Base-by-base conservation (phyloP, 1,284 basidiomycete species). In the Boletellus dicymbophilus region DNA sequence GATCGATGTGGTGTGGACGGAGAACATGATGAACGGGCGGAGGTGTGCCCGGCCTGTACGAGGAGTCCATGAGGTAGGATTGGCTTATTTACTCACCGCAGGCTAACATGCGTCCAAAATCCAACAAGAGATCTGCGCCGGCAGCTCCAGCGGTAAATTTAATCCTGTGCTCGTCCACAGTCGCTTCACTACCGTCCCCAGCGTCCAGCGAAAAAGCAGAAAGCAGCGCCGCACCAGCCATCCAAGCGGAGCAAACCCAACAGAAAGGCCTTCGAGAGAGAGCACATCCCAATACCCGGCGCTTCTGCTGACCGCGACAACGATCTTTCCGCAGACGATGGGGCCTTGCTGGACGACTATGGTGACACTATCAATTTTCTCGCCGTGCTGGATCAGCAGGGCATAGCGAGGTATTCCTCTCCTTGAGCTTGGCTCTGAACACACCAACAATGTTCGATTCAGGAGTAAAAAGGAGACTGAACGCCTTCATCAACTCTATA, bases 391-490 rank as follows among this genome's bases (percentile, higher is more conserved):
- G 88, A 93, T 66, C 76, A 78, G 52, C 82, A 80, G 56, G 85
- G 80, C 16, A 89, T 93, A 50, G 74, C 87, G 51, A 81, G 84
- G 90, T 87, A 62, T 48, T 79, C 62, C 4, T 15, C 39, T 38
- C 33, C 23, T 54, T 39, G 34, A 34, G 25, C 31, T n/a, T 42
- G n/a, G 39, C 46, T 25, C 53, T 22, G 49, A 26, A 40, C 16
- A 41, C 25, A n/a, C 37, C 13, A 31, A 37, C 49, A n/a, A 59
- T 13, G n/a, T 23, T 45, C 37, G 18, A 27, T 54, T 25, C 53
- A 93, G 90, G 82, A 93, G 87, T 63, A 92, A 90, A 70, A 86
- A 83, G 57, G 88, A 88, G 68, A 85, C 79, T 0, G 73, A 79
- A 48, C 75, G 85, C 48, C 68, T 90, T 43, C 84, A 80, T 63